A percentile compares a stretch with the other conserved stretches of the same genome.
Evolutionary conservation across 2,329 filamentous ascomycete species (phyloP).

Genomic region (Nannizziopsis arthrosporioides): DNA sequence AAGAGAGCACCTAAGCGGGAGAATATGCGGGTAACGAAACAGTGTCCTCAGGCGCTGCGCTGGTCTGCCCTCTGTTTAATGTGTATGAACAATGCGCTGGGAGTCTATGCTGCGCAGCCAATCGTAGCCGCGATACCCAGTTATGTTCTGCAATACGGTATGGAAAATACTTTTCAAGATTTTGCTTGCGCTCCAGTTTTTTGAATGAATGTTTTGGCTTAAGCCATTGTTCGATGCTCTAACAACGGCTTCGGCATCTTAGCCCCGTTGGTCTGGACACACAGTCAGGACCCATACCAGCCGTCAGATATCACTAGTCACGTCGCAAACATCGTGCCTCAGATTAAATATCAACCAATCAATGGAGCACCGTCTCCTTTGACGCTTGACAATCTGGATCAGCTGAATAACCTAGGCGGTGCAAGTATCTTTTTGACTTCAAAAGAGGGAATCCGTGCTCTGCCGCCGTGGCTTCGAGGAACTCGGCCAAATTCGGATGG

Average conservation of each 20-base stretch:
- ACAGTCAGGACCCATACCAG: constrained; percentile 38
- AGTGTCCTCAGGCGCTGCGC: background rate
- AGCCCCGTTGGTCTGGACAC: constrained; percentile 44
- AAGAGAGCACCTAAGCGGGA: background rate
- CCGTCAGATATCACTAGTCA: constrained; percentile 41
- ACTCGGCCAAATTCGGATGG: constrained; percentile 42
- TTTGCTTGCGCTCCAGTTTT: background rate
- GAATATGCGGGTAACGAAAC: background rate
- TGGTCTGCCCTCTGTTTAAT: background rate
- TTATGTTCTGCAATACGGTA: constrained; percentile 39
- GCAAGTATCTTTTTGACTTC: constrained; percentile 41
- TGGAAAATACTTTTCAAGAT: constrained; percentile 3
- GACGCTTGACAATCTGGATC: constrained; percentile 39
- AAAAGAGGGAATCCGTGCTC: constrained; percentile 36
- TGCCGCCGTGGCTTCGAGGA: constrained; percentile 42
- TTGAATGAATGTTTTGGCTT: background rate
- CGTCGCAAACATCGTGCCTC: constrained; percentile 36
- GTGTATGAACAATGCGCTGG: background rate
- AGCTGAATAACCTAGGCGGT: constrained; percentile 37
- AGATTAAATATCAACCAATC: constrained; percentile 34
- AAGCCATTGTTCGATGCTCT: too few relatives aligned
- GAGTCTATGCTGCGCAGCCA: background rate
- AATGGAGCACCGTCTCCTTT: constrained; percentile 30
- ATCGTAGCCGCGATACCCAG: constrained; percentile 25
- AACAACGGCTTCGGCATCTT: background rate